Base-by-base conservation (phyloP, 306 rosid genomes). In the Dalbergia oliveri region DNA sequence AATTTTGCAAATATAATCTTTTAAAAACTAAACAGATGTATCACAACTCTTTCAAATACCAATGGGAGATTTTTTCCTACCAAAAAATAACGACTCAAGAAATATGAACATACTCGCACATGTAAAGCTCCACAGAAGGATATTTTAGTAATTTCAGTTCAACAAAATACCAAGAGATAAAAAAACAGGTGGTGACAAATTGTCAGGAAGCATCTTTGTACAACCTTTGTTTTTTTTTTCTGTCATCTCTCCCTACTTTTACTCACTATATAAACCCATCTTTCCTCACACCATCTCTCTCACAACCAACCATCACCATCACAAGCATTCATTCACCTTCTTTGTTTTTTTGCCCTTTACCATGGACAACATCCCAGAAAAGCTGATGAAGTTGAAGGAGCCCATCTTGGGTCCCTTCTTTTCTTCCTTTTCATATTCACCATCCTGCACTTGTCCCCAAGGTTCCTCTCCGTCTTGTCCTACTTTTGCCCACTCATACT, bases 401-500 rank as follows among this genome's bases (percentile, higher is more conserved):
- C 87, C 84, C 69, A 37, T 91, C 62, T 18, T 80, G 9, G 33
- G 1, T 74, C 77, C 0, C 75, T 93, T 5, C 3, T 76, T 11
- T n/a, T 85, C 31, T 68, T 44, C 49, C 1, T 84, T 9, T n/a
- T 74, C 39, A 49, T 79, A 35, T 50, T 81, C 78, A 4, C 86
- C 19, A 47, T 89, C 51, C 11, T 85, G 73, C 57, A 76, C 61
- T 5, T 91, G 5, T 91, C 90, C 0, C 92, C 96, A 0, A 67
- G 85, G 35, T 87, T 93, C 76, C 58, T 93, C 57, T 60, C 87
- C 67, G 18, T 93, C 66, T 4, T 93, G 35, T 90, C 90, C 23
- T 93, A 87, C 78, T 91, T 91, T 77, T 93, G 96, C 94, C 96
- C 97, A 0, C 97, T 93, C 47, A 51, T 89, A 50, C 86, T 91